These are phyloP conservation scores for Paraphoma chrysanthemicola DNA, from an alignment of 2,329 filamentous ascomycete genomes.

Conservation along the genomic window DNA sequence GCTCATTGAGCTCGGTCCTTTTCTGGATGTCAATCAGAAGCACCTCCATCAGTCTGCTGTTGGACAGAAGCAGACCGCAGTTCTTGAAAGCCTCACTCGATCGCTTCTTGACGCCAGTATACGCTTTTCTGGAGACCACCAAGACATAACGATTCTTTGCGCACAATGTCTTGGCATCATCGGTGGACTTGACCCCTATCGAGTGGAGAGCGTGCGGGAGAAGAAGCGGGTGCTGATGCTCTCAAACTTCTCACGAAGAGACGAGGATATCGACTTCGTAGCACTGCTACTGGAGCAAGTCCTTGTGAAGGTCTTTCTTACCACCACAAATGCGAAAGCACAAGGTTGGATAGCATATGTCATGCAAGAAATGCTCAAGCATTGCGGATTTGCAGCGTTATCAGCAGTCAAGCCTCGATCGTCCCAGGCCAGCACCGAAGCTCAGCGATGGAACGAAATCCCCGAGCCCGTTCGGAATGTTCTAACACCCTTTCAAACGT, in stretches of 20 bases:
- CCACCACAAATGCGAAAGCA: conserved; percentile 82
- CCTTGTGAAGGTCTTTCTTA: conserved; percentile 88
- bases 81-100: conserved; percentile 74
- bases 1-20: conserved; percentile 76
- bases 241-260: conserved; percentile 80
- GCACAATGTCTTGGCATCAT: conserved; percentile 86
- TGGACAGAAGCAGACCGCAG: conserved; percentile 81
- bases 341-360: conserved; percentile 93
- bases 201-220: conserved; percentile 79
- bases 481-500: conserved; percentile 85
- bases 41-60: conserved; percentile 80
- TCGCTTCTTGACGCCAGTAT: conserved; percentile 85
- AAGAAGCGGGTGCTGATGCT: conserved; percentile 84
- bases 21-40: conserved; percentile 74
- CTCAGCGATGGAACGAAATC: conserved; percentile 78
- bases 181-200: conserved; percentile 90
- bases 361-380: conserved; percentile 88
- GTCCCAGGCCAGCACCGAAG: conserved; percentile 64
- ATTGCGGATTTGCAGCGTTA: conserved; percentile 67
- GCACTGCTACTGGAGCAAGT: conserved; percentile 86
- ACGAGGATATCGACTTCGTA: conserved; percentile 85
- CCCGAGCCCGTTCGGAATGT: conserved; percentile 80
- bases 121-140: conserved; percentile 74
- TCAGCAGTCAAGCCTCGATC: conserved; percentile 59
- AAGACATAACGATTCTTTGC: conserved; percentile 74